Evolutionary conservation across 78 protist species (phyloP).

Genomic region (Chrysochromulina tobinii): DNA sequence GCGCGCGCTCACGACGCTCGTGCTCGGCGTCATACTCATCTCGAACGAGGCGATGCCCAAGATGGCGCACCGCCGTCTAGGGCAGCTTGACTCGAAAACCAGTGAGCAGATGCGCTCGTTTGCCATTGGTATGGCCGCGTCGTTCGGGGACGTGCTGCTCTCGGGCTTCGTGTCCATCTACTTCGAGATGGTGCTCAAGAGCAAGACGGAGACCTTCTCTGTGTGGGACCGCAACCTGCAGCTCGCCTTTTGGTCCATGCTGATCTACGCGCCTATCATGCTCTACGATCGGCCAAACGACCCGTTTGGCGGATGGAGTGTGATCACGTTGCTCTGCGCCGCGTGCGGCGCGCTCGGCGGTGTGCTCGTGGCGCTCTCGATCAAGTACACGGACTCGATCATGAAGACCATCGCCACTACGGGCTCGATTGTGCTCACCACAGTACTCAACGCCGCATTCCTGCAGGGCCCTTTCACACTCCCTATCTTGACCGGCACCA

Average conservation of each 20-base stretch:
- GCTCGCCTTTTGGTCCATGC: neutral
- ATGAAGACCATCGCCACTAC: conserved; percentile 24
- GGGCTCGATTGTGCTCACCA: conserved; percentile 6
- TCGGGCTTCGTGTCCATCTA: conserved; percentile 6
- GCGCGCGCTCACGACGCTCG: neutral
- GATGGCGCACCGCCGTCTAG: neutral
- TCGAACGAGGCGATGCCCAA: neutral
- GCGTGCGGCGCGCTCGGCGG: neutral
- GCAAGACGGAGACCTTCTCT: neutral
- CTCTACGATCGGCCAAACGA: neutral
- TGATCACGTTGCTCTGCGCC: neutral
- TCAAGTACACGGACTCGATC: conserved; percentile 12
- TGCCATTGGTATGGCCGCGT: neutral
- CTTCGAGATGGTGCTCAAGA: conserved; percentile 5
- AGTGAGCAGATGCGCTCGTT: no score
- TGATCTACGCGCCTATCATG: neutral
- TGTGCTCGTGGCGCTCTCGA: neutral
- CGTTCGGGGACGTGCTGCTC: neutral
- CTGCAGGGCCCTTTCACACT: neutral
- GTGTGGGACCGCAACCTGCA: conserved; percentile 21
- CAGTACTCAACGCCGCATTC: conserved; percentile 1
- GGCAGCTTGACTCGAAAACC: no score
- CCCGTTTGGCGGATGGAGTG: neutral
- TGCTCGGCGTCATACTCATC: conserved; percentile 3
- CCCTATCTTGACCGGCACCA: neutral